phyloP scores from a whole-genome alignment of 2,329 filamentous ascomycete species.

The Arthroderma uncinatum region DNA sequence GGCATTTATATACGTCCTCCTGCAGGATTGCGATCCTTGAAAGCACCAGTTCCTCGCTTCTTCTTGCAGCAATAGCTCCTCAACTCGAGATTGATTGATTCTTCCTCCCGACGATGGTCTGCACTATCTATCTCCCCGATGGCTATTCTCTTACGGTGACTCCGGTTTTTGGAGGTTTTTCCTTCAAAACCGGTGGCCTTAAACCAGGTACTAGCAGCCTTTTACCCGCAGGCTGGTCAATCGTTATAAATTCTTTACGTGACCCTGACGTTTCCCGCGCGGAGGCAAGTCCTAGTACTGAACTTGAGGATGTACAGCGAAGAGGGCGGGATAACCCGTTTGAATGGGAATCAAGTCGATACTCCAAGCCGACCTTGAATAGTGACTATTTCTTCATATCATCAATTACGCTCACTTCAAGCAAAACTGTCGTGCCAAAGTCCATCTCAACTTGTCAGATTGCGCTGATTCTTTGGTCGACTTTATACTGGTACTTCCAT shows the following conservation, averaged over 20 bases:
- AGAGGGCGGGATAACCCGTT: slow-evolving; percentile 10
- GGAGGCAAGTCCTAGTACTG: slow-evolving; percentile 3
- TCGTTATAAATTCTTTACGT: slow-evolving; percentile 53
- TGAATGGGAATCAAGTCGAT: slow-evolving; percentile 47
- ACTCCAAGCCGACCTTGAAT: slow-evolving; percentile 60
- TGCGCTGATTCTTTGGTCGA: slow-evolving; percentile 93
- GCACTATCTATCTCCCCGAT: slow-evolving; percentile 58
- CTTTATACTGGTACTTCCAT: slow-evolving; percentile 96
- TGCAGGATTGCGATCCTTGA: background rate
- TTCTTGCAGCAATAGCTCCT: background rate
- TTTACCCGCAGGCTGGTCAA: slow-evolving; percentile 81
- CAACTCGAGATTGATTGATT: background rate
- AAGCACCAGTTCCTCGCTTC: too few relatives aligned
- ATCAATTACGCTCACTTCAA: slow-evolving; percentile 74
- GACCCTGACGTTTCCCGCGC: background rate
- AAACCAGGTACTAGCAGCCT: slow-evolving; percentile 53
- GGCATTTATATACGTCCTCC: background rate
- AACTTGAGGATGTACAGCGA: background rate
- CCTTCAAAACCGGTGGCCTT: slow-evolving; percentile 74
- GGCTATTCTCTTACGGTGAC: slow-evolving; percentile 71
- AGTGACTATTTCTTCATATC: slow-evolving; percentile 83
- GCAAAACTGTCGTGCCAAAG: slow-evolving; percentile 65
- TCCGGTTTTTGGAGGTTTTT: slow-evolving; percentile 81
- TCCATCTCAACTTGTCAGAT: slow-evolving; percentile 77
- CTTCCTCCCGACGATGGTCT: background rate